phyloP scores from a whole-genome alignment of 139 green algal species.

The Coelastrella sp. region DNA sequence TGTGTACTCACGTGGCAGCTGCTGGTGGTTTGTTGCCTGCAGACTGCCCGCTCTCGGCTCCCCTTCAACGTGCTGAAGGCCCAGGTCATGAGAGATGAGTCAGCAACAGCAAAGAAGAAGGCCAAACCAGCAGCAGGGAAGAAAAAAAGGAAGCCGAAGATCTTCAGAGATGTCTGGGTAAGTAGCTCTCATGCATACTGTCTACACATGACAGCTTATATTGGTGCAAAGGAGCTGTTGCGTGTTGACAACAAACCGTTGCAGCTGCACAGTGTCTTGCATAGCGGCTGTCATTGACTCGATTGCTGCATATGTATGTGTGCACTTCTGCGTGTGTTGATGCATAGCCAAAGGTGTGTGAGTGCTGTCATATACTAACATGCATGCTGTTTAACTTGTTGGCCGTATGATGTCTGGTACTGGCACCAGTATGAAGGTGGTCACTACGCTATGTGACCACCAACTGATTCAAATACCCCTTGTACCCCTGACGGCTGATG shows the following conservation, averaged over 20 bases:
- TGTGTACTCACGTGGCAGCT: neutral
- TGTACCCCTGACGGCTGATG: conserved; percentile 41
- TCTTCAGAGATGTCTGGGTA: conserved; percentile 24
- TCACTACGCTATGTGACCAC: conserved; percentile 30
- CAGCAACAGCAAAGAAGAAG: neutral
- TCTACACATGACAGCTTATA: neutral
- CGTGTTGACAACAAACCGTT: neutral
- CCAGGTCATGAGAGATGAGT: neutral
- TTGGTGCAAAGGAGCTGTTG: neutral
- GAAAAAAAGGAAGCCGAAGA: neutral
- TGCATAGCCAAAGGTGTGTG: neutral
- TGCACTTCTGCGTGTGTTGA: neutral
- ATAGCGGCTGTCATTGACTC: too few species aligned
- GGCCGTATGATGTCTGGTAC: conserved; percentile 47
- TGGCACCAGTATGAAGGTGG: conserved; percentile 45
- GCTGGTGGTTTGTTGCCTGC: neutral
- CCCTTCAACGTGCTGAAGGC: conserved; percentile 42
- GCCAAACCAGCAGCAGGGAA: neutral
- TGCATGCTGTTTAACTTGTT: neutral
- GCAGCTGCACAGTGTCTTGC: neutral
- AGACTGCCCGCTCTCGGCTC: conserved; percentile 27
- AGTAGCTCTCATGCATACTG: neutral
- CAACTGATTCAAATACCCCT: conserved; percentile 21
- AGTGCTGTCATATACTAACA: neutral
- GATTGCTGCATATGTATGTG: neutral